Evolutionary conservation across 768 basidiomycete genomes (phyloP).

Genomic region (Gautieria morchelliformis): DNA sequence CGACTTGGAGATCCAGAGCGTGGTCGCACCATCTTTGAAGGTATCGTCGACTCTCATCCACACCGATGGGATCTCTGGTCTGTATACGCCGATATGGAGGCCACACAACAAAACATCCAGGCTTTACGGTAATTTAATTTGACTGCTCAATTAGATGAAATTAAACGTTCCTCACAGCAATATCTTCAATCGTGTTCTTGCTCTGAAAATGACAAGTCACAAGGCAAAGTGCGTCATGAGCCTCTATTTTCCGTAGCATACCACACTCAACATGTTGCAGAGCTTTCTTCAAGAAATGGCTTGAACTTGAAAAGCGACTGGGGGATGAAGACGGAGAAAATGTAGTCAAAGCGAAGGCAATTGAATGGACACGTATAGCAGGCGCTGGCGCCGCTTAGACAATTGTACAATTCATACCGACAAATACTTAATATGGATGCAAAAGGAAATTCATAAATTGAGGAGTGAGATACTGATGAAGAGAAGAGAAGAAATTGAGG

Average conservation of each 20-base stretch:
- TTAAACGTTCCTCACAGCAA: constrained; percentile 37
- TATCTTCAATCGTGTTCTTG: constrained; percentile 77
- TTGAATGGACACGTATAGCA: constrained; percentile 81
- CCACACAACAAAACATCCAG: constrained; percentile 67
- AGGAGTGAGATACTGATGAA: background rate
- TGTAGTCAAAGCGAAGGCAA: constrained; percentile 76
- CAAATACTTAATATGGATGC: background rate
- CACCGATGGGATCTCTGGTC: constrained; percentile 96
- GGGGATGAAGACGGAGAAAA: constrained; percentile 82
- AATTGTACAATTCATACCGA: constrained; percentile 5
- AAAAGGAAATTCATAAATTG: background rate
- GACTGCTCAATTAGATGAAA: background rate
- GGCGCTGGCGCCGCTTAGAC: constrained; percentile 4
- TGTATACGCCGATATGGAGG: constrained; percentile 95
- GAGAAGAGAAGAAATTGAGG: background rate
- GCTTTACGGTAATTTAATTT: constrained; percentile 48
- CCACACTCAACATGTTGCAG: constrained; percentile 27
- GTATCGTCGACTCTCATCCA: constrained; percentile 90
- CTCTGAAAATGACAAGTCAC: constrained; percentile 83
- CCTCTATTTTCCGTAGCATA: constrained; percentile 7
- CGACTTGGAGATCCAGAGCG: constrained; percentile 89
- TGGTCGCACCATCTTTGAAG: constrained; percentile 93
- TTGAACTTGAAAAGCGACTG: constrained; percentile 74
- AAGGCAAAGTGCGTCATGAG: constrained; percentile 75
- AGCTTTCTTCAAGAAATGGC: constrained; percentile 97